A percentile compares a stretch with the other conserved stretches of the same genome.
phyloP scores from a whole-genome alignment of 2,329 filamentous ascomycete genomes.

The Lachnellula hyalina region DNA sequence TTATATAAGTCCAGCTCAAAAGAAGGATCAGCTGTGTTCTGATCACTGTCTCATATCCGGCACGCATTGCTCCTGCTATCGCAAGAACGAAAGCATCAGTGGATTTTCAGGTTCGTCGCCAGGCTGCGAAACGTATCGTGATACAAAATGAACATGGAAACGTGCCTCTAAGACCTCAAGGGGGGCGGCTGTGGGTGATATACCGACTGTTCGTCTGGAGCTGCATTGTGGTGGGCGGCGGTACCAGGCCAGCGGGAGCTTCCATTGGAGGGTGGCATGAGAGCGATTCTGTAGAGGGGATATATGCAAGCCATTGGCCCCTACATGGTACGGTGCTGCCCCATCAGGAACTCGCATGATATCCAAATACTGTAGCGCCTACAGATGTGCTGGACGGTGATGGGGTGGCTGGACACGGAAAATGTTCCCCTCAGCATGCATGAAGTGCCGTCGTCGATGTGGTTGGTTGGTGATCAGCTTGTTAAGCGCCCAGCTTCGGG shows the following conservation, averaged over 20 bases:
- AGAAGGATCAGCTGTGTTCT: slow-evolving; percentile 15
- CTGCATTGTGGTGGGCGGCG: slow-evolving; percentile 8
- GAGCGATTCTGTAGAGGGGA: neutral
- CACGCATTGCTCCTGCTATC: slow-evolving; percentile 19
- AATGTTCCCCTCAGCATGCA: slow-evolving; percentile 4
- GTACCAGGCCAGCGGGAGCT: slow-evolving; percentile 6
- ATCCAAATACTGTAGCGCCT: slow-evolving; percentile 16
- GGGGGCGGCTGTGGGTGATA: slow-evolving; percentile 25
- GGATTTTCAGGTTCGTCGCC: slow-evolving; percentile 11
- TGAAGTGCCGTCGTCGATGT: slow-evolving; percentile 3
- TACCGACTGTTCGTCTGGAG: slow-evolving; percentile 8
- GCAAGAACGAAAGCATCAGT: slow-evolving; percentile 11
- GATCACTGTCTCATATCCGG: slow-evolving; percentile 17
- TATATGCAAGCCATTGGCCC: neutral
- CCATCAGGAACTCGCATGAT: slow-evolving; percentile 22
- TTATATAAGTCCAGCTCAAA: slow-evolving; percentile 14
- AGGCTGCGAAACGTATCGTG: slow-evolving; percentile 27
- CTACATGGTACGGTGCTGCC: slow-evolving; percentile 6
- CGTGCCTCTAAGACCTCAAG: slow-evolving; percentile 7
- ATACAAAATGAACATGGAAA: slow-evolving; percentile 25
- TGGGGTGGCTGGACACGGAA: slow-evolving; percentile 1
- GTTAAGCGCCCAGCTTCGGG: slow-evolving; percentile 15
- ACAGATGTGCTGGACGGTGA: slow-evolving; percentile 8
- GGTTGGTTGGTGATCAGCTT: slow-evolving; percentile 8
- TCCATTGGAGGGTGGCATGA: slow-evolving; percentile 8